Conservation (phyloP, 257 asterid genomes). For the Solanum ossicruentum region DNA sequence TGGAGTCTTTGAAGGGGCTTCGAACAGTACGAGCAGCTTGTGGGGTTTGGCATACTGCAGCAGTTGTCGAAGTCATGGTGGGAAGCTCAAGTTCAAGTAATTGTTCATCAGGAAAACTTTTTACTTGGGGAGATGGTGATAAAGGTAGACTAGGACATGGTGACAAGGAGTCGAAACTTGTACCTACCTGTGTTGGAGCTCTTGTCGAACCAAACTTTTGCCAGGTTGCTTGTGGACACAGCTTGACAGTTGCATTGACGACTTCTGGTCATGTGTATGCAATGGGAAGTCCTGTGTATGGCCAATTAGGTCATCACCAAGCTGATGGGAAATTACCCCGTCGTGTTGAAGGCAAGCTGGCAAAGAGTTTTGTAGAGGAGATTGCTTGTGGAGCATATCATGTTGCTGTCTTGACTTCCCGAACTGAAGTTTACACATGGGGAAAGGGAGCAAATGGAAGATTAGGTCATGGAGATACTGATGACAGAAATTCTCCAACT, state of each 20-base stretch:
- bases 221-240: constrained; percentile 90
- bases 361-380: constrained; percentile 69
- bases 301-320: constrained; percentile 81
- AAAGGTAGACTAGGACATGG: constrained; percentile 87
- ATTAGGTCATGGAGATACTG: constrained; percentile 83
- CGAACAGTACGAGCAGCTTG: constrained; percentile 86
- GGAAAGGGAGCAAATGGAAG: constrained; percentile 94
- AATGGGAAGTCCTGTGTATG: constrained; percentile 91
- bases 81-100: constrained; percentile 80
- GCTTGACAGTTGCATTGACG: constrained; percentile 83
- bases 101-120: constrained; percentile 80
- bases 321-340: constrained; percentile 78
- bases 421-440: constrained; percentile 93
- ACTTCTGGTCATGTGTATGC: constrained; percentile 82
- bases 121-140: constrained; percentile 97
- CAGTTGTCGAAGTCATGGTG: constrained; percentile 87
- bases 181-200: constrained; percentile 90
- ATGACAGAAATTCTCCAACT: constrained; percentile 67
- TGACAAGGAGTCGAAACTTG: constrained; percentile 72
- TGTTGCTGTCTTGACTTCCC: constrained; percentile 77
- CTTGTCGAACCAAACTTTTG: constrained; percentile 83
- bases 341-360: constrained; percentile 74
- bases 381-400: constrained; percentile 94
- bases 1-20: constrained; percentile 81
- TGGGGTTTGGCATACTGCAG: constrained; percentile 98